These are phyloP conservation scores for Pythium aquatile DNA, from an alignment of 352 stramenopile species.

Conservation along the genomic window DNA sequence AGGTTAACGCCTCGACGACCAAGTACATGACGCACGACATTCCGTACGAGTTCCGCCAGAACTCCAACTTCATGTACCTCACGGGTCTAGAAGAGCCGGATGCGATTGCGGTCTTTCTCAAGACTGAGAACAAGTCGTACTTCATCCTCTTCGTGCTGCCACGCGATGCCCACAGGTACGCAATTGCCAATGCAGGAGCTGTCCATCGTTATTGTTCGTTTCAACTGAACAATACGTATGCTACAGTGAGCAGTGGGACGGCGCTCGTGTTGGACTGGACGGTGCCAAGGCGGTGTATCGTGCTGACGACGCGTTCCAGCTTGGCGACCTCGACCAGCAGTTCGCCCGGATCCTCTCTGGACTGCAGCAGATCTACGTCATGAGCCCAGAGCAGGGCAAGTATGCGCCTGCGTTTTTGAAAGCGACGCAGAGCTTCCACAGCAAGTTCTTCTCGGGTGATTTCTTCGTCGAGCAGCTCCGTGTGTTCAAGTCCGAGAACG, in stretches of 20 bases:
- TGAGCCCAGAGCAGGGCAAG: conserved; percentile 52
- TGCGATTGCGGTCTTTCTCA: conserved; percentile 72
- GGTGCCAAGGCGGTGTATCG: conserved; percentile 55
- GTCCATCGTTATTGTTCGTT: no score
- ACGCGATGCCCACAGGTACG: conserved; percentile 62
- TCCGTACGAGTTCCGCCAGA: conserved; percentile 85
- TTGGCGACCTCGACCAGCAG: conserved; percentile 52
- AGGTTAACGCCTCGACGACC: conserved; percentile 64
- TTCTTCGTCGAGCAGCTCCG: conserved; percentile 75
- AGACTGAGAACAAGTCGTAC: conserved; percentile 53
- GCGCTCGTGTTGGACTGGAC: conserved; percentile 61
- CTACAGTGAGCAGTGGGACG: conserved; percentile 80
- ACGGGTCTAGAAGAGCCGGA: conserved; percentile 80
- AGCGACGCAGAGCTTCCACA: conserved; percentile 57
- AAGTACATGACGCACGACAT: conserved; percentile 90
- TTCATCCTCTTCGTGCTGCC: conserved; percentile 81
- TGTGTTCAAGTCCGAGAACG: conserved; percentile 67
- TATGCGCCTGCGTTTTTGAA: conserved; percentile 59
- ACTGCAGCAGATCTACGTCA: conserved; percentile 68
- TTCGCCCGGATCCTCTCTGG: conserved; percentile 56
- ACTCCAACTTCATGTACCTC: conserved; percentile 85
- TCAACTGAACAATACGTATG: background rate
- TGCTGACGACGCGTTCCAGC: conserved; percentile 65
- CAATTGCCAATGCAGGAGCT: background rate
- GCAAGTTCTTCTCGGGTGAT: conserved; percentile 72